Evolutionary conservation across 1,284 basidiomycete species (phyloP), one percentile per base, ranked within the genome.

Genomic region (Irpex lacteus): DNA sequence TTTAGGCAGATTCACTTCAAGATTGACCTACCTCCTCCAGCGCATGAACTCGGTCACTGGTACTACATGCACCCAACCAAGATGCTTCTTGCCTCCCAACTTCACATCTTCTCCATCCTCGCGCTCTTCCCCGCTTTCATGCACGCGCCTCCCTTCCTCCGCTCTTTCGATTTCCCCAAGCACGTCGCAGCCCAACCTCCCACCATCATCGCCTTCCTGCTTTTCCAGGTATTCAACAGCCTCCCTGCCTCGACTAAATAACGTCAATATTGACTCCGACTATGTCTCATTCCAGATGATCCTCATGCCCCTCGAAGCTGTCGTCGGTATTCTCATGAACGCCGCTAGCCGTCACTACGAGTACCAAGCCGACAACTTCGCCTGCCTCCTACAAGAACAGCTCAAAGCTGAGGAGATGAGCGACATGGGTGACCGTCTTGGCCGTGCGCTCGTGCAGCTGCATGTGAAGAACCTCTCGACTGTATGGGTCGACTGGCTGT

Each of bases 11-110:
- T 49, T 15, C 36, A 50, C 37, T 53, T 21, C 5, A 47, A 61
- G 47, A 72, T 47, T 32, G 34, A 52, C 58, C n/a, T n/a, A 79
- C n/a, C 40, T 53, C 64, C 9, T 60, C 11, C 57, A 85, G 88
- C 95, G 0, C 96, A 98, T 78, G 97, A 98, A 75, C 91, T 98
- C 21, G 97, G 97, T 0, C 96, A 98, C 78, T 98, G 95, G 95
- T 92, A 92, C 72, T 88, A 88, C 77, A 82, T 88, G 68, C 96
- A 99, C 80, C 94, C 95, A 0, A 88, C 90, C 66, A 94, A 97
- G 75, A 85, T 98, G 68, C 85, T 99, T 73, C 78, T 87, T 59
- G 85, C 97, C 67, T 92, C 91, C 26, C 95, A 98, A 72, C 65
- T 92, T 56, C 95, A 98, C 80, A 85, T 96, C 66, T 90, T 96